Conservation (phyloP, 2,329 filamentous ascomycete species). For the Penicillium brevicompactum region DNA sequence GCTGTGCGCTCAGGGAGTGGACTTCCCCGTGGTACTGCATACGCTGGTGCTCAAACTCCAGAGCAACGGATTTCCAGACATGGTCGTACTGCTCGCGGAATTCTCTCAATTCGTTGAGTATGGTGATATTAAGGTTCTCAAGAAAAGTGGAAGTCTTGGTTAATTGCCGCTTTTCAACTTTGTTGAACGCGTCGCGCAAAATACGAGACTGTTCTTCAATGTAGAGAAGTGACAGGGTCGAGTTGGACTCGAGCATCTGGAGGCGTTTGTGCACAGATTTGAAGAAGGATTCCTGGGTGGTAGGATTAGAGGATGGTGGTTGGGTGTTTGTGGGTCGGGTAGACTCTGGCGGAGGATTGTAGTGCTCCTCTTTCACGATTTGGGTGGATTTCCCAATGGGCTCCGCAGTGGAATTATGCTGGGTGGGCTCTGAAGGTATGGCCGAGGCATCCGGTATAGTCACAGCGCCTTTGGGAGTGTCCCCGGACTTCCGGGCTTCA, state of each 20-base stretch:
- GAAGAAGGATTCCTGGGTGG: conserved; percentile 97
- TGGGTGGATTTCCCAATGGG: conserved; percentile 22
- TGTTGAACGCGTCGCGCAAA: conserved; percentile 80
- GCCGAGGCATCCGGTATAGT: conserved; percentile 20
- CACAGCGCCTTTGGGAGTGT: conserved; percentile 13
- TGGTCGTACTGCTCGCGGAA: conserved; percentile 90
- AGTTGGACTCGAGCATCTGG: conserved; percentile 87
- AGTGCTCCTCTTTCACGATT: conserved; percentile 35
- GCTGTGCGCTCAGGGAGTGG: conserved; percentile 74
- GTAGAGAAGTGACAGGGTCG: conserved; percentile 89
- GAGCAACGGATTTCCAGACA: conserved; percentile 92
- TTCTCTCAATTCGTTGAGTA: conserved; percentile 75
- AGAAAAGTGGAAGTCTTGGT: conserved; percentile 81
- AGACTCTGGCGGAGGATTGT: conserved; percentile 32
- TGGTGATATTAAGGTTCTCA: conserved; percentile 81
- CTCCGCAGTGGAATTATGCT: conserved; percentile 27
- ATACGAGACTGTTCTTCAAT: conserved; percentile 95
- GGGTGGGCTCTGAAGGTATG: conserved; percentile 17
- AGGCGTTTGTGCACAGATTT: conserved; percentile 93
- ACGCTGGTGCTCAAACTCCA: conserved; percentile 85
- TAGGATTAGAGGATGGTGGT: conserved; percentile 65
- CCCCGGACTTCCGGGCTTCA: conserved; percentile 23
- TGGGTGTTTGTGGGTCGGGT: conserved; percentile 46
- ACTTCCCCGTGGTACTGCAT: conserved; percentile 83
- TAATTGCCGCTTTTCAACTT: conserved; percentile 84